A percentile compares a stretch with the other conserved stretches of the same genome.
These are phyloP conservation scores for Alopecurus myosuroides DNA, from an alignment of 176 grass and related monocot genomes.

Conservation along the genomic window DNA sequence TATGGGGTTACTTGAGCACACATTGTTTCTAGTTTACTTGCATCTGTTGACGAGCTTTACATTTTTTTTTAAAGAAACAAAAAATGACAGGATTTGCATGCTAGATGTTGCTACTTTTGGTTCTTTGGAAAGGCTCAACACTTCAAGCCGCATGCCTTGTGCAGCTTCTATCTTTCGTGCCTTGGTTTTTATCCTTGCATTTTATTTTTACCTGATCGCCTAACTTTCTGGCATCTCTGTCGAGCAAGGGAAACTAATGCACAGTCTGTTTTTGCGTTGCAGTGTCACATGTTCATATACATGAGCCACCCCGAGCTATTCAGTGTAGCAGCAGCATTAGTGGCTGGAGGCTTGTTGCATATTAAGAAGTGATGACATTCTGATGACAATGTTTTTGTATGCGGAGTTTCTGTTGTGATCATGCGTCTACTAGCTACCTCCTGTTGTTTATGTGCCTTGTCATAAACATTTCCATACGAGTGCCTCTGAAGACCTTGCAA, in stretches of 20 bases:
- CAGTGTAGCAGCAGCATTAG: background rate
- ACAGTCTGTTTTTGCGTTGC: background rate
- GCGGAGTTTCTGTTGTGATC: background rate
- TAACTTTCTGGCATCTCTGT: background rate
- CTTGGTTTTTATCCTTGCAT: background rate
- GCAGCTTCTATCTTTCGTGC: background rate
- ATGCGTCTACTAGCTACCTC: background rate
- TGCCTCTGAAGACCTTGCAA: background rate
- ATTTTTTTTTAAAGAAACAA: background rate
- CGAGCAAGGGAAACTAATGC: background rate
- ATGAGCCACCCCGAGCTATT: background rate
- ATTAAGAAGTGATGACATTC: background rate
- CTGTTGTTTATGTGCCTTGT: constrained; percentile 3
- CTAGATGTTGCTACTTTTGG: background rate
- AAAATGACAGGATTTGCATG: background rate
- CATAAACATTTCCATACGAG: background rate
- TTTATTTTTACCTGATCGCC: background rate
- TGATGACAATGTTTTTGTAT: background rate
- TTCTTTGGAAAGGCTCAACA: background rate
- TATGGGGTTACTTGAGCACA: background rate
- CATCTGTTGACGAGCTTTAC: background rate
- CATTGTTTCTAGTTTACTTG: background rate
- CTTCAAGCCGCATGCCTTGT: background rate
- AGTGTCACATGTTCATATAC: background rate
- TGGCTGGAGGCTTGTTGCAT: background rate